Conservation (phyloP, 495 filamentous ascomycete genomes). For the Xylaria bambusicola region DNA sequence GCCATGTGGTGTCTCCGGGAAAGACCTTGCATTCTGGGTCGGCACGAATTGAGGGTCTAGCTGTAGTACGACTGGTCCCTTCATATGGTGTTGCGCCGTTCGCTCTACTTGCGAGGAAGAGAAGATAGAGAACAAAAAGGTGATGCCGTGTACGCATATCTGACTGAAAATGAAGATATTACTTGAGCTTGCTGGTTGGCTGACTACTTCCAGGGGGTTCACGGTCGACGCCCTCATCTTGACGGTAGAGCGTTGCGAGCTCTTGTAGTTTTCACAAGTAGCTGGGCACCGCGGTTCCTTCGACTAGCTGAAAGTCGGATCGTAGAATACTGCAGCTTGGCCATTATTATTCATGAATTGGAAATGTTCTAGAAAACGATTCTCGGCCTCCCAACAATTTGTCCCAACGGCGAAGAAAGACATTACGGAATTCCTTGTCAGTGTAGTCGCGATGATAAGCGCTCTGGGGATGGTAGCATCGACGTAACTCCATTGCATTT, state of each 20-base stretch:
- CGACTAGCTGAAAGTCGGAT: background rate
- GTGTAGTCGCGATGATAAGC: background rate
- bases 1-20: slow-evolving; percentile 54
- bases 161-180: background rate
- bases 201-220: background rate
- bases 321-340: background rate
- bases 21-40: slow-evolving; percentile 50
- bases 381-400: background rate
- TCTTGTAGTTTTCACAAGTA: background rate
- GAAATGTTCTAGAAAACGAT: background rate
- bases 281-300: background rate
- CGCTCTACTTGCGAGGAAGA: background rate
- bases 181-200: background rate
- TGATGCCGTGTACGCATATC: background rate
- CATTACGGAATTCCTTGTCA: background rate
- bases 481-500: background rate
- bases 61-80: background rate
- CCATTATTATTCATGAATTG: slow-evolving; percentile 15
- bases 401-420: background rate
- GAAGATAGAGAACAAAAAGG: background rate
- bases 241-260: background rate
- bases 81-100: background rate
- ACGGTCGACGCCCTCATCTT: background rate
- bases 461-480: background rate
- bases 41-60: background rate